These are phyloP conservation scores for Cucurbitaria berberidis DNA, from an alignment of 2,329 filamentous ascomycete genomes.

Conservation along the genomic window DNA sequence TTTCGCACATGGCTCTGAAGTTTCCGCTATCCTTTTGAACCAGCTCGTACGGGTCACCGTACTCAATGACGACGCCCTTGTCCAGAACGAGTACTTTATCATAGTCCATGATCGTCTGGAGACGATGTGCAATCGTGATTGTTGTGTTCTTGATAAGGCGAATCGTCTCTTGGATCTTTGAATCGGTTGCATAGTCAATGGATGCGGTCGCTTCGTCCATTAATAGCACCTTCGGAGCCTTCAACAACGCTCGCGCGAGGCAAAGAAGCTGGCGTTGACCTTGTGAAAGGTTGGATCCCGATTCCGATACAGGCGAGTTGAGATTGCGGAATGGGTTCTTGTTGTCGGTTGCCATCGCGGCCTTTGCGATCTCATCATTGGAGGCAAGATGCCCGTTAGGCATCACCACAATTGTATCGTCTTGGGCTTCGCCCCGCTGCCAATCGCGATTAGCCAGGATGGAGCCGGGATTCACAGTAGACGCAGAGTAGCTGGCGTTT, in stretches of 20 bases:
- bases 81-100: slow-evolving; percentile 96
- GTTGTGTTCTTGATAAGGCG: slow-evolving; percentile 91
- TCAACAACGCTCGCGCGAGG: slow-evolving; percentile 89
- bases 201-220: slow-evolving; percentile 99
- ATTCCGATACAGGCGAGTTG: slow-evolving; percentile 82
- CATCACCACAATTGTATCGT: slow-evolving; percentile 42
- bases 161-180: slow-evolving; percentile 95
- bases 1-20: slow-evolving; percentile 73
- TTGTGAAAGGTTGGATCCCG: slow-evolving; percentile 92
- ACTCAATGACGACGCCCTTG: slow-evolving; percentile 86
- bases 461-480: slow-evolving; percentile 42
- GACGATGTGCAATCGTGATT: slow-evolving; percentile 92
- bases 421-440: slow-evolving; percentile 32
- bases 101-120: slow-evolving; percentile 97
- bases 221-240: slow-evolving; percentile 88
- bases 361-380: slow-evolving; percentile 31
- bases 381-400: slow-evolving; percentile 37
- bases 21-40: slow-evolving; percentile 65
- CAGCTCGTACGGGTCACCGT: slow-evolving; percentile 84
- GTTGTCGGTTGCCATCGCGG: slow-evolving; percentile 67
- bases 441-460: slow-evolving; percentile 41
- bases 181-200: slow-evolving; percentile 94
- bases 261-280: slow-evolving; percentile 95
- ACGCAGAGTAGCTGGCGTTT: slow-evolving; percentile 34
- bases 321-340: slow-evolving; percentile 95